Conservation (phyloP, 2,329 filamentous ascomycete genomes). For the Ambrosiella xylebori region DNA sequence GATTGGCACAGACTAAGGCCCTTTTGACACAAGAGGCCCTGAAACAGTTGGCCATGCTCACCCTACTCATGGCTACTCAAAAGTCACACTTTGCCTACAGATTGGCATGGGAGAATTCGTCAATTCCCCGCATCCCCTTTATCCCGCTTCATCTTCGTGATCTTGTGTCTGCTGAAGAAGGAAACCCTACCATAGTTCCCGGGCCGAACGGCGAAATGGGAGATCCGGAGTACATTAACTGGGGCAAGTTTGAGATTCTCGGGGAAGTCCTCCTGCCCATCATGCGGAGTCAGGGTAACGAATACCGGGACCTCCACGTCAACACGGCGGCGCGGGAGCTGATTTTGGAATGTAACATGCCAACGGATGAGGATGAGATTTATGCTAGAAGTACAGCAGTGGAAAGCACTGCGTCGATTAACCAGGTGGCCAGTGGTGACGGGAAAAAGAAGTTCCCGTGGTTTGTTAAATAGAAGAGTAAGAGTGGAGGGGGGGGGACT, state of each 20-base stretch:
- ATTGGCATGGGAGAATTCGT: slow-evolving; percentile 93
- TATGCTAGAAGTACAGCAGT: slow-evolving; percentile 45
- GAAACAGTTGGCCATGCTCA: slow-evolving; percentile 74
- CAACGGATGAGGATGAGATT: slow-evolving; percentile 68
- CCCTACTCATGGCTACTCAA: slow-evolving; percentile 81
- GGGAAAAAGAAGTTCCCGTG: slow-evolving; percentile 50
- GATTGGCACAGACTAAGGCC: slow-evolving; percentile 62
- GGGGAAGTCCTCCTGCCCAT: slow-evolving; percentile 81
- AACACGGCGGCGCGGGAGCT: slow-evolving; percentile 56
- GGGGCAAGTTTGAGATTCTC: slow-evolving; percentile 95
- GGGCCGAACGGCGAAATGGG: slow-evolving; percentile 24
- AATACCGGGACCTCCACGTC: slow-evolving; percentile 55
- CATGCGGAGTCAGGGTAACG: slow-evolving; percentile 75
- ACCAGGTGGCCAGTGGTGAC: slow-evolving; percentile 26
- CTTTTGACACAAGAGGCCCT: slow-evolving; percentile 54
- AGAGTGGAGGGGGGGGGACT: neutral
- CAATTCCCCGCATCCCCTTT: slow-evolving; percentile 78
- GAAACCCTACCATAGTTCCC: slow-evolving; percentile 76
- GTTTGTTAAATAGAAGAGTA: slow-evolving; percentile 33
- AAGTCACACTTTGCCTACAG: slow-evolving; percentile 91
- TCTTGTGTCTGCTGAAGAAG: slow-evolving; percentile 80
- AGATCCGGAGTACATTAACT: slow-evolving; percentile 51
- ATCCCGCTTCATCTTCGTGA: slow-evolving; percentile 80
- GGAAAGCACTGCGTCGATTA: slow-evolving; percentile 29
- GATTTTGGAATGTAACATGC: slow-evolving; percentile 66